Conservation (phyloP, 441 rosid species). For the Isatis lusitanica region DNA sequence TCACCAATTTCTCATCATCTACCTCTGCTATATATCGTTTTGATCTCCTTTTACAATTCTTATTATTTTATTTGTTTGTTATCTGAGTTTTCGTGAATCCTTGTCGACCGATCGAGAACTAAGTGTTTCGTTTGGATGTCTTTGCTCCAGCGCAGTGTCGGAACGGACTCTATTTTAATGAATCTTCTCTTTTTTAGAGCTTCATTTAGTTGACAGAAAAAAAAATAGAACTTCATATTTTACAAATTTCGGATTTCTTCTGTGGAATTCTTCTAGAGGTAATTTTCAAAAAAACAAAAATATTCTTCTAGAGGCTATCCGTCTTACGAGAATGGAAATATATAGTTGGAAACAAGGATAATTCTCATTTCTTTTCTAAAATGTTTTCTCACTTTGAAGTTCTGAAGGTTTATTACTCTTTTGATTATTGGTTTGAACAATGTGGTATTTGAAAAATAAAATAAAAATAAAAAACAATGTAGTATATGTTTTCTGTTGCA, state of each 20-base stretch:
- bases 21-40: neutral
- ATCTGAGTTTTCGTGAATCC: conserved; percentile 7
- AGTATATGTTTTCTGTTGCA: neutral
- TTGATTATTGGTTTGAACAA: neutral
- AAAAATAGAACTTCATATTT: no score
- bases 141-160: neutral
- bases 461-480: no score
- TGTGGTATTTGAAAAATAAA: neutral
- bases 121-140: neutral
- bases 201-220: neutral
- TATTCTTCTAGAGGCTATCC: neutral
- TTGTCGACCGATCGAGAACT: neutral
- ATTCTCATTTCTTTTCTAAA: neutral
- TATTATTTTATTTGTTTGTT: neutral
- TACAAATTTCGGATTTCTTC: neutral
- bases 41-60: neutral
- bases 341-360: neutral
- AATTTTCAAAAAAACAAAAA: no score
- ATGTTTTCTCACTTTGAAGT: neutral
- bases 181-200: neutral
- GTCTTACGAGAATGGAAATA: neutral
- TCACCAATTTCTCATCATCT: neutral
- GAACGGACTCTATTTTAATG: neutral
- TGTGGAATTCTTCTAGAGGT: neutral
- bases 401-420: neutral